Evolutionary conservation across 345 rosid species (phyloP), one percentile per base, ranked within the genome.

Genomic region (Hevea brasiliensis): DNA sequence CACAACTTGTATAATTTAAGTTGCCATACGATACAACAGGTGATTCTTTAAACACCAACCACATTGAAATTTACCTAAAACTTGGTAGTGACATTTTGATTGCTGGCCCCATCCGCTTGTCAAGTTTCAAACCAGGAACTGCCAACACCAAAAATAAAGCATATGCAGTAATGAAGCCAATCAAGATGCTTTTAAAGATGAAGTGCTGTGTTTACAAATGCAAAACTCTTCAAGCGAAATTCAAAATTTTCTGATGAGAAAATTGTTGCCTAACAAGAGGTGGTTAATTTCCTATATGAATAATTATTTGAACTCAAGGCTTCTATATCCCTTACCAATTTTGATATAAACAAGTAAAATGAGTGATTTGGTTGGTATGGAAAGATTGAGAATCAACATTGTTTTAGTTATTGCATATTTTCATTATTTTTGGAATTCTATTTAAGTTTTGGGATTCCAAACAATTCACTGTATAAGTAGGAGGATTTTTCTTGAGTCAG

Each of bases 61-160:
- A 7, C 8, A 20, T 21, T 2, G n/a, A 70, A 40, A 61, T 55
- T 74, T 81, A 95, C 99, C 99, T 92, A 75, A 87, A 92, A 81
- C 98, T 95, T 27, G 99, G 98, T 6, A 95, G 89, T 1, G 92
- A 89, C 92, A 95, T 81, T 72, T 79, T 90, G 72, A 92, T 80
- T 61, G 75, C 51, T 64, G 97, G 96, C 15, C 94, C 92, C 80
- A 63, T 86, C 94, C 96, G 87, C 29, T 74, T 78, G 75, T 76
- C 69, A 17, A 41, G 42, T 71, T 81, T 85, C 51, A 66, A 26
- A 15, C 76, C 72, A 41, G 91, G 84, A 65, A 67, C 87, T 84
- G 85, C 78, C 47, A 71, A 64, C 24, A 29, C 21, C 55, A 73
- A 67, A 20, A 77, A 68, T 35, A 56, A 71, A 70, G 18, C 21